Evolutionary conservation across 1,139 yeast genomes (phyloP), one percentile per base, ranked within the genome.

Genomic region (Groenewaldozyma sp.): DNA sequence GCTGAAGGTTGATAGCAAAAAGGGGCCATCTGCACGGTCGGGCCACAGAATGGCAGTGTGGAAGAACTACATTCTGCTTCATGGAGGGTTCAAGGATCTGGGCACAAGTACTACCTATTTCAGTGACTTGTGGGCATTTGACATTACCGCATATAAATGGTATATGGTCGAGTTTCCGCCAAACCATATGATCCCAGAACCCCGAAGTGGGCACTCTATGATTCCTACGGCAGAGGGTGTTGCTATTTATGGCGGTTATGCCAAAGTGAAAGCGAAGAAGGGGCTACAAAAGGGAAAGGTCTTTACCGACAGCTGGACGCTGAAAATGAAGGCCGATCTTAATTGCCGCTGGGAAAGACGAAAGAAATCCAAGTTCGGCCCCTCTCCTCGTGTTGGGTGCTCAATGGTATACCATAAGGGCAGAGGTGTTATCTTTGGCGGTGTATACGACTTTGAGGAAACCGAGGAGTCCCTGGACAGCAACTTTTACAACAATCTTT

Each of bases 331-430:
- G 58, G 63, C 81, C 11, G 96, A 88, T 55, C 71, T 88, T n/a
- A 74, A 76, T 48, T 81, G 74, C 2, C 70, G 83, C 4, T 87
- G 95, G 79, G 97, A 91, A 59, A 71, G 96, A 56, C 73, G 95
- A 50, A 76, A 83, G 48, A 86, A 83, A 51, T 93, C 86, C 55
- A 95, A 95, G 1, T 81, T 79, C 55, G 86, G 78, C 40, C 95
- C 95, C 3, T 74, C 87, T 3, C 83, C 96, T 18, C 74, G 98
- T 53, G 96, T 84, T n/a, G 98, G 98, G 0, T 83, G 95, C 56
- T 80, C 94, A 3, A 75, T 91, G 76, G 88, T 78, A 2, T 72
- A 73, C 54, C 97, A 91, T 61, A 83, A 87, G 53, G 94, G 93
- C 45, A 76, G 97, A 67, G 97, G 97, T 44, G 74, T 91, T 13